Conservation (phyloP, 2,329 filamentous ascomycete genomes). For the Calonectria crousiana region DNA sequence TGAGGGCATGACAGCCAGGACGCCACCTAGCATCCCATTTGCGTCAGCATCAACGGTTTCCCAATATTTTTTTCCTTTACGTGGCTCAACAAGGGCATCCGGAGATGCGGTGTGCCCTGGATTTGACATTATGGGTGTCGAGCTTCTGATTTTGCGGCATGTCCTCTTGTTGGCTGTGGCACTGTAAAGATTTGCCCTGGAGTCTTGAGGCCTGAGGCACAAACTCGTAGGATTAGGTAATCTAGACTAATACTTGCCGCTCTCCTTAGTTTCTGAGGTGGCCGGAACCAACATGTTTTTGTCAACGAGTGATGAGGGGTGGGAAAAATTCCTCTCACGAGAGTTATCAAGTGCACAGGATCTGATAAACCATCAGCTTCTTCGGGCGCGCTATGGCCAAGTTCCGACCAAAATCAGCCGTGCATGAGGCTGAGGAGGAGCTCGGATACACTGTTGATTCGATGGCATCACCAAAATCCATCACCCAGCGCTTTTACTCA, state of each 20-base stretch:
- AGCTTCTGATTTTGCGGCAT: background rate
- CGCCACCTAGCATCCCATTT: constrained; percentile 86
- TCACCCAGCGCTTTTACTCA: background rate
- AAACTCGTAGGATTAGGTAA: background rate
- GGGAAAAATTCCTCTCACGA: background rate
- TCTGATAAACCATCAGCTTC: background rate
- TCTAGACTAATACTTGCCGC: background rate
- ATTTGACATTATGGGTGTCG: background rate
- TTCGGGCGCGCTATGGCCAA: background rate
- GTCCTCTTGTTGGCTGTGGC: background rate
- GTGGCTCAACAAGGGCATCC: constrained; percentile 50
- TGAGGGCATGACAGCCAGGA: constrained; percentile 47
- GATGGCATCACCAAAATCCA: background rate
- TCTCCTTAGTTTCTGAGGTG: background rate
- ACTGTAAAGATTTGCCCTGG: background rate
- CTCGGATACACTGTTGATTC: background rate
- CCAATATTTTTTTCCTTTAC: constrained; percentile 61
- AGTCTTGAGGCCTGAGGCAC: background rate
- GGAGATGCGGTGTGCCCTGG: constrained; percentile 16
- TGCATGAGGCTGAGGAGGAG: background rate
- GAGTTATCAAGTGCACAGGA: background rate
- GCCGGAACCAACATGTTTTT: background rate
- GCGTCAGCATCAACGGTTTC: constrained; percentile 56
- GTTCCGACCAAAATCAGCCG: background rate
- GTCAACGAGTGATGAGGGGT: background rate